phyloP scores from a whole-genome alignment of 768 basidiomycete genomes.

The Amyloporia xantha region DNA sequence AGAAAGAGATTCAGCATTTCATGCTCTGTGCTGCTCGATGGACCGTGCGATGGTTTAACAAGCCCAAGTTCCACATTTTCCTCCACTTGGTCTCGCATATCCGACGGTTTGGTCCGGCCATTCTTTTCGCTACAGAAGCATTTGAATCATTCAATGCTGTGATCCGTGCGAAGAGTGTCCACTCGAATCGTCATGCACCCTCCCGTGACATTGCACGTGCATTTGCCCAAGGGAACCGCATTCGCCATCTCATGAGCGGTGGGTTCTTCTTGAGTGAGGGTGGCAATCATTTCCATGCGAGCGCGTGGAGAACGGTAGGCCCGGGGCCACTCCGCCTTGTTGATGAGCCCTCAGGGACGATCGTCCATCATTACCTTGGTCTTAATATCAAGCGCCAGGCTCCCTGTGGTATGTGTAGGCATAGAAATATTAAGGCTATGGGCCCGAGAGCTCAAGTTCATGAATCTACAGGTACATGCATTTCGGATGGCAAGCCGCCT shows the following conservation, averaged over 20 bases:
- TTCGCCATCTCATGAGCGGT: conserved; percentile 18
- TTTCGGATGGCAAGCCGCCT: neutral
- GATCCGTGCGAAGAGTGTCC: conserved; percentile 15
- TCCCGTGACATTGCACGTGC: conserved; percentile 18
- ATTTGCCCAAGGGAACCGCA: conserved; percentile 12
- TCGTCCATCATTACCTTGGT: neutral
- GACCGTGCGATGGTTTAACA: conserved; percentile 21
- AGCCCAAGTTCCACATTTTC: conserved; percentile 24
- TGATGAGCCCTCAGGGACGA: neutral
- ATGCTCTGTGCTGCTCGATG: conserved; percentile 15
- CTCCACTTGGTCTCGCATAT: conserved; percentile 22
- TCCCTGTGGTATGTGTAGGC: neutral
- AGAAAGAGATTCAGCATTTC: conserved; percentile 15
- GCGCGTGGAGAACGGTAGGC: neutral
- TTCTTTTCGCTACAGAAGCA: conserved; percentile 16
- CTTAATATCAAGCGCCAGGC: neutral
- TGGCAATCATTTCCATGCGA: neutral
- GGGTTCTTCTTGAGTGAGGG: conserved; percentile 4
- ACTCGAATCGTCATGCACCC: conserved; percentile 20
- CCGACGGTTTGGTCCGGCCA: conserved; percentile 19
- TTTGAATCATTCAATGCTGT: conserved; percentile 25
- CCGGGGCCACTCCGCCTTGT: neutral
- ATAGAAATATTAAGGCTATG: neutral
- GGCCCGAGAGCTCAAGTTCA: neutral
- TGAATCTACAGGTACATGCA: neutral